These are phyloP conservation scores for Ambrosia artemisiifolia DNA, from an alignment of 129 eudicot genomes.

Conservation along the genomic window DNA sequence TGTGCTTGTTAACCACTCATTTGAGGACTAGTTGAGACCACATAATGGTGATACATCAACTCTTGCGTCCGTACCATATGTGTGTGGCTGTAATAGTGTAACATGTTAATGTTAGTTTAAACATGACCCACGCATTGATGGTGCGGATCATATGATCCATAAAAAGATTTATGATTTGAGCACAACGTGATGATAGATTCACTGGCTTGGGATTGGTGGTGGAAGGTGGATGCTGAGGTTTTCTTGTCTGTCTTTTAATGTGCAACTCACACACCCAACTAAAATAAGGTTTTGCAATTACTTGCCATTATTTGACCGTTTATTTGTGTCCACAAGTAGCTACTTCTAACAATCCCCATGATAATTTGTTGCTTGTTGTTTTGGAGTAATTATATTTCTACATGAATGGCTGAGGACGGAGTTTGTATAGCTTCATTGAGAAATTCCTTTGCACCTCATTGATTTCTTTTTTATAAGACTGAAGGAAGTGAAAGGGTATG, in stretches of 20 bases:
- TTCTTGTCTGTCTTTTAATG: background rate
- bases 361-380: background rate
- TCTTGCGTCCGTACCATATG: background rate
- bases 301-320: background rate
- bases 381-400: background rate
- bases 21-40: background rate
- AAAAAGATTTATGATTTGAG: background rate
- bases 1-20: slow-evolving; percentile 9
- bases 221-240: background rate
- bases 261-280: no score
- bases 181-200: no score
- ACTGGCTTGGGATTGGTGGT: background rate
- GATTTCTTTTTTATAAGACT: no score
- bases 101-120: background rate
- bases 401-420: background rate
- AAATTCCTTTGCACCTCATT: no score
- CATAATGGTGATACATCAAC: background rate
- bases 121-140: background rate
- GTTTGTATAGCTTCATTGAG: background rate
- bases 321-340: background rate
- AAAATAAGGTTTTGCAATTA: background rate
- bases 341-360: background rate
- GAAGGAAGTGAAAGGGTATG: no score
- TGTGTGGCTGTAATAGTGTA: background rate
- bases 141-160: slow-evolving; percentile 3